phyloP scores from a whole-genome alignment of 2,329 filamentous ascomycete genomes.

The Pyrenochaeta sp. region DNA sequence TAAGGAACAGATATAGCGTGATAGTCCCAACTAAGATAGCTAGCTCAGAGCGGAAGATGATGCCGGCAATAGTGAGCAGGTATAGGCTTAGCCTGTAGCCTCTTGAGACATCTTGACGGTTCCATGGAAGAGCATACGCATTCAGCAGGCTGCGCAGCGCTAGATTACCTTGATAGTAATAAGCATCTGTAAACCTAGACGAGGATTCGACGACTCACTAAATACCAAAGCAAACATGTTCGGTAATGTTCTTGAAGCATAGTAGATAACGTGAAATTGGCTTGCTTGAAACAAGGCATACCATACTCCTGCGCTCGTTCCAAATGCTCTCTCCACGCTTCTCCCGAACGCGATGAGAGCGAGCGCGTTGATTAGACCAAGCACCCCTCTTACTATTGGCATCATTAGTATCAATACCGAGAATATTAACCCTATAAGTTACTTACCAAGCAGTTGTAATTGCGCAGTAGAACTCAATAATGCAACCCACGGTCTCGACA shows the following conservation, averaged over 20 bases:
- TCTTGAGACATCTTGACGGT: slow-evolving; percentile 46
- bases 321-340: slow-evolving; percentile 73
- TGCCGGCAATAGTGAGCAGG: slow-evolving; percentile 79
- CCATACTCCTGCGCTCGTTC: slow-evolving; percentile 75
- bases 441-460: slow-evolving; percentile 65
- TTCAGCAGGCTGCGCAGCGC: slow-evolving; percentile 65
- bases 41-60: slow-evolving; percentile 89
- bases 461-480: slow-evolving; percentile 64
- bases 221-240: slow-evolving; percentile 96
- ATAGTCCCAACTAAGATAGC: slow-evolving; percentile 79
- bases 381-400: slow-evolving; percentile 70
- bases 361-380: slow-evolving; percentile 78
- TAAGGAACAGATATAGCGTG: slow-evolving; percentile 69
- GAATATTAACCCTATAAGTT: not conserved
- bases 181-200: not conserved
- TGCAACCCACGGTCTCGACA: slow-evolving; percentile 72
- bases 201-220: slow-evolving; percentile 62
- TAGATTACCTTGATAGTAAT: slow-evolving; percentile 65
- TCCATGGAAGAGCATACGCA: slow-evolving; percentile 51
- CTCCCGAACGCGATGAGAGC: slow-evolving; percentile 72
- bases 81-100: slow-evolving; percentile 72
- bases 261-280: slow-evolving; percentile 94
- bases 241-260: slow-evolving; percentile 87
- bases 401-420: slow-evolving; percentile 4
- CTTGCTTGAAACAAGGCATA: slow-evolving; percentile 78